Evolutionary conservation across 169 alveolate species (phyloP).

Genomic region (Eimeria maxima): DNA sequence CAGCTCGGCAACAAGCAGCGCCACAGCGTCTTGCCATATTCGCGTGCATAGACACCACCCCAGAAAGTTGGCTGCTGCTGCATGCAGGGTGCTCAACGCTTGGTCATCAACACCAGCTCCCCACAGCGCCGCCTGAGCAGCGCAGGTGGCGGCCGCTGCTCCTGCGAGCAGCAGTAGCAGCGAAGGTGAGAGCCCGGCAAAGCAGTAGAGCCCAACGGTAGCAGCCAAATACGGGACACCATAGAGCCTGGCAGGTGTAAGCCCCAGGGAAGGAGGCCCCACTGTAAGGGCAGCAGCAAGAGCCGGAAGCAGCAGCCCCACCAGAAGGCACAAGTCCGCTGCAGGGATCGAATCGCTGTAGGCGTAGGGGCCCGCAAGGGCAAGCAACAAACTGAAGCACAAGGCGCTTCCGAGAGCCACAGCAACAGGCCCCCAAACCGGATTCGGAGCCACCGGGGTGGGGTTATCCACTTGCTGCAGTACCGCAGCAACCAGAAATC

Average conservation of each 20-base stretch:
- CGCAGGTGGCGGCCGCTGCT: slow-evolving; percentile 34
- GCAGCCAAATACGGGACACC: slow-evolving; percentile 38
- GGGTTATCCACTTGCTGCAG: slow-evolving; percentile 16
- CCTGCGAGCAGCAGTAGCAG: slow-evolving; percentile 56
- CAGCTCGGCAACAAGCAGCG: slow-evolving; percentile 50
- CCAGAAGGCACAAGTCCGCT: slow-evolving; percentile 49
- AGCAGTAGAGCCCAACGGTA: slow-evolving; percentile 54
- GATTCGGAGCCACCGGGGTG: not conserved
- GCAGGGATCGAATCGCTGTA: slow-evolving; percentile 4
- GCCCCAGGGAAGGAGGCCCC: slow-evolving; percentile 36
- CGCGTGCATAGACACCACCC: slow-evolving; percentile 65
- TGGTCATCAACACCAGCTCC: slow-evolving; percentile 62
- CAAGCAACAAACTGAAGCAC: slow-evolving; percentile 40
- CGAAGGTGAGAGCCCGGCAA: slow-evolving; percentile 38
- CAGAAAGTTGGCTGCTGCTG: slow-evolving; percentile 68
- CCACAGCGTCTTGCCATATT: slow-evolving; percentile 65
- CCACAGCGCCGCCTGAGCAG: slow-evolving; percentile 52
- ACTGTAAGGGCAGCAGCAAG: slow-evolving; percentile 36
- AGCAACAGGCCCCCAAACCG: not conserved
- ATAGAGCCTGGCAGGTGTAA: slow-evolving; percentile 50
- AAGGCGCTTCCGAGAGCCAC: slow-evolving; percentile 58
- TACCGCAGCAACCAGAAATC: slow-evolving; percentile 40
- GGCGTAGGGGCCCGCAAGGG: slow-evolving; percentile 30
- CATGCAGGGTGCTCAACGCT: slow-evolving; percentile 40
- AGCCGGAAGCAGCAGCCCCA: slow-evolving; percentile 53